Conservation (phyloP, 352 stramenopile species). For the Paralagenidium karlingii region DNA sequence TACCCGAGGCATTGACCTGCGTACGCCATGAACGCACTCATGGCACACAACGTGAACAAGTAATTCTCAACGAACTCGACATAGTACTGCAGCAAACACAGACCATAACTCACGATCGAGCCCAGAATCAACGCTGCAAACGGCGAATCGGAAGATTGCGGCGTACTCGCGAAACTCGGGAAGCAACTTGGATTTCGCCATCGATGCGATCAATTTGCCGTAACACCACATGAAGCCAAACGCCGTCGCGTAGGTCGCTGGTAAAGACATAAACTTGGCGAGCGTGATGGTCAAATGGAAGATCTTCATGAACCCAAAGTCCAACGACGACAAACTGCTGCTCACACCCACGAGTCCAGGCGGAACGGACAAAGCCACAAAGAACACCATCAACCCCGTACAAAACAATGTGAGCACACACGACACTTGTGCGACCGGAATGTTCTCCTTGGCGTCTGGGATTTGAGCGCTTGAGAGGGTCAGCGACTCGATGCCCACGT, state of each 20-base stretch:
- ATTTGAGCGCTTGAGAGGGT: conserved; percentile 16
- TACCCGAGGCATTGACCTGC: conserved; percentile 13
- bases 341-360: conserved; percentile 3
- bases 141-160: no score
- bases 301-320: conserved; percentile 2
- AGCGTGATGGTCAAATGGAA: not conserved
- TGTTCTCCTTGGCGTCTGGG: conserved; percentile 18
- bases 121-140: conserved; percentile 14
- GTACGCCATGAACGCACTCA: conserved; percentile 14
- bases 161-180: no score
- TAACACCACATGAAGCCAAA: conserved; percentile 19
- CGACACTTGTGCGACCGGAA: conserved; percentile 24
- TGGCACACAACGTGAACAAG: conserved; percentile 12
- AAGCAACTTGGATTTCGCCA: conserved; percentile 12
- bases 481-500: conserved; percentile 28
- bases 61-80: not conserved
- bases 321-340: not conserved
- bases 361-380: conserved; percentile 11
- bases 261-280: conserved; percentile 11
- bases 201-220: conserved; percentile 13
- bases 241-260: conserved; percentile 16
- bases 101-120: conserved; percentile 12
- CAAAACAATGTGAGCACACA: conserved; percentile 15
- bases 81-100: conserved; percentile 14
- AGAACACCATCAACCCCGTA: conserved; percentile 8